Evolutionary conservation across 169 alveolate genomes (phyloP).

Genomic region (Cryptosporidium muris): DNA sequence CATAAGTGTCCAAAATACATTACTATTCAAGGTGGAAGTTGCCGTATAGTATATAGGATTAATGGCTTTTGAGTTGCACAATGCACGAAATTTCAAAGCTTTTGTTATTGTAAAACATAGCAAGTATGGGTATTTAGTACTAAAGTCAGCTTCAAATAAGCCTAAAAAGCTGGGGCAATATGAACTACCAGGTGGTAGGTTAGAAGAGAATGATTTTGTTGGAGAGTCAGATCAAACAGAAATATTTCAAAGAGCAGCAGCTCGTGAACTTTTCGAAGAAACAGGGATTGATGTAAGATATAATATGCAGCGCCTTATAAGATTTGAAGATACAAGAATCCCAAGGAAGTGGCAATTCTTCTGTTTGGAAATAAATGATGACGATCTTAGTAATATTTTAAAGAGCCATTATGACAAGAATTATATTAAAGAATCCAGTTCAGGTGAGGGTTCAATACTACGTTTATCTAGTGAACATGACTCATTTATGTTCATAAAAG

Average conservation of each 20-base stretch:
- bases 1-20: too few species aligned
- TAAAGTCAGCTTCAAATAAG: constrained; percentile 1
- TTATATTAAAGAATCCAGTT: not conserved
- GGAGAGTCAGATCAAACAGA: not conserved
- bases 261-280: constrained; percentile 57
- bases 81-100: constrained; percentile 13
- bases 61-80: not conserved
- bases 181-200: constrained; percentile 62
- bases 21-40: too few species aligned
- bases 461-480: constrained; percentile 34
- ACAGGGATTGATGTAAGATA: constrained; percentile 52
- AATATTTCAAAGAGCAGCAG: constrained; percentile 15
- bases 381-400: not conserved
- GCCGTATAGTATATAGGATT: too few species aligned
- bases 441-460: not conserved
- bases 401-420: not conserved
- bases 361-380: constrained; percentile 9
- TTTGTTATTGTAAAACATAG: constrained; percentile 36
- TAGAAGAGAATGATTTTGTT: constrained; percentile 11
- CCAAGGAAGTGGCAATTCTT: constrained; percentile 34
- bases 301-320: not conserved
- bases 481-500: constrained; percentile 27
- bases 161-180: not conserved
- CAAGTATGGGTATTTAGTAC: constrained; percentile 26
- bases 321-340: not conserved